Evolutionary conservation across 495 filamentous ascomycete species (phyloP).

Genomic region (Pyrenula aspistea): DNA sequence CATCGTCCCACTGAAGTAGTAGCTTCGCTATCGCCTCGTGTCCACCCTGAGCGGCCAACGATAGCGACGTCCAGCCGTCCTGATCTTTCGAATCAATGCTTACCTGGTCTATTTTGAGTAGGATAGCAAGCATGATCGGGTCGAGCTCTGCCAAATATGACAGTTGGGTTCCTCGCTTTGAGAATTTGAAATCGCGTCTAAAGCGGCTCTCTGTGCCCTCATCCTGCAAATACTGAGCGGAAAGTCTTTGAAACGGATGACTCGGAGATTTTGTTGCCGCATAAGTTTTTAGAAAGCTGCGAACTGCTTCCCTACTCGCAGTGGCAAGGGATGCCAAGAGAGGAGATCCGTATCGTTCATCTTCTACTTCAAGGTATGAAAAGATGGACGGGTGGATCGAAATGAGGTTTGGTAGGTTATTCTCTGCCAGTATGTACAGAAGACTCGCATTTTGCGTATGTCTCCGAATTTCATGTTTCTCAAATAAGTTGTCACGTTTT

Average conservation of each 20-base stretch:
- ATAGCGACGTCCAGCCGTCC: slow-evolving; percentile 10
- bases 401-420: slow-evolving; percentile 26
- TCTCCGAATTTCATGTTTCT: slow-evolving; percentile 16
- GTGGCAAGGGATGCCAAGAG: slow-evolving; percentile 29
- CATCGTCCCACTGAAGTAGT: slow-evolving; percentile 4
- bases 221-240: background rate
- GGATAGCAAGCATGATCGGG: background rate
- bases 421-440: slow-evolving; percentile 35
- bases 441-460: slow-evolving; percentile 24
- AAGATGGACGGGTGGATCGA: slow-evolving; percentile 8
- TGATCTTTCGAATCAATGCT: slow-evolving; percentile 5
- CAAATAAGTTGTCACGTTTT: slow-evolving; percentile 22
- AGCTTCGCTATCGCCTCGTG: slow-evolving; percentile 6
- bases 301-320: slow-evolving; percentile 10
- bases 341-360: slow-evolving; percentile 26
- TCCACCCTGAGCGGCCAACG: slow-evolving; percentile 11
- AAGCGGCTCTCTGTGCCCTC: background rate
- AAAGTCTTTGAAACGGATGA: background rate
- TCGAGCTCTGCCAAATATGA: slow-evolving; percentile 4
- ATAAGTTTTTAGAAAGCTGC: slow-evolving; percentile 15
- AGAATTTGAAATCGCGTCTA: background rate
- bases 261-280: slow-evolving; percentile 1
- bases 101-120: slow-evolving; percentile 2
- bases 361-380: slow-evolving; percentile 16
- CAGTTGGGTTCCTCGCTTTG: background rate